A percentile compares a stretch with the other conserved stretches of the same genome.
These are phyloP conservation scores for Debaryomycetaceae sp. DNA, from an alignment of 1,139 yeast species.

Conservation along the genomic window DNA sequence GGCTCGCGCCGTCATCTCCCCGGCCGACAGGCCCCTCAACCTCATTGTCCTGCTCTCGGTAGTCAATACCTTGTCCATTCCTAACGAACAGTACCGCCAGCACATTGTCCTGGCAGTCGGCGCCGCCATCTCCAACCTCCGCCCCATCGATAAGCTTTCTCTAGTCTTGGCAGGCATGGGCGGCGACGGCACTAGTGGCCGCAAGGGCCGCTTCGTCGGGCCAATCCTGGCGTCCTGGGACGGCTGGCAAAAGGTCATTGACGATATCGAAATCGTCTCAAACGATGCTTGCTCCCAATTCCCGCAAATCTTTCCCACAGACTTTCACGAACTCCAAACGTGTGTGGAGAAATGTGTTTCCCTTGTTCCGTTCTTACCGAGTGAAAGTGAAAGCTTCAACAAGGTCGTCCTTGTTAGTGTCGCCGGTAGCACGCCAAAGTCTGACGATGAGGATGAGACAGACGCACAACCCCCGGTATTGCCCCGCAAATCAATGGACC, in stretches of 20 bases:
- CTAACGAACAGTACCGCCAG: slow-evolving; percentile 23
- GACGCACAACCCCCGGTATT: too few relatives aligned
- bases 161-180: slow-evolving; percentile 43
- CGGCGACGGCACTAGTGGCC: slow-evolving; percentile 20
- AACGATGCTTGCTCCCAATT: slow-evolving; percentile 5
- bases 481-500: too few relatives aligned
- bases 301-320: not conserved
- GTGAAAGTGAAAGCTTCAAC: not conserved
- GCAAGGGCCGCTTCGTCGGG: slow-evolving; percentile 44
- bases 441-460: not conserved
- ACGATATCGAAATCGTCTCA: slow-evolving; percentile 26
- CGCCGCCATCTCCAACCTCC: slow-evolving; percentile 17
- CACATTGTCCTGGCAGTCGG: slow-evolving; percentile 17
- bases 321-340: not conserved
- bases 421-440: not conserved
- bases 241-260: slow-evolving; percentile 43
- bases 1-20: slow-evolving; percentile 19
- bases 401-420: not conserved
- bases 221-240: slow-evolving; percentile 42
- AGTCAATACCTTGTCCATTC: slow-evolving; percentile 18
- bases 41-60: slow-evolving; percentile 38
- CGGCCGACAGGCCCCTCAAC: slow-evolving; percentile 31
- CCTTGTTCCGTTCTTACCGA: not conserved
- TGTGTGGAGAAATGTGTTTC: not conserved
- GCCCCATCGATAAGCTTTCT: slow-evolving; percentile 41